phyloP scores from a whole-genome alignment of 1,284 basidiomycete genomes.

The Ceratobasidium sp. region DNA sequence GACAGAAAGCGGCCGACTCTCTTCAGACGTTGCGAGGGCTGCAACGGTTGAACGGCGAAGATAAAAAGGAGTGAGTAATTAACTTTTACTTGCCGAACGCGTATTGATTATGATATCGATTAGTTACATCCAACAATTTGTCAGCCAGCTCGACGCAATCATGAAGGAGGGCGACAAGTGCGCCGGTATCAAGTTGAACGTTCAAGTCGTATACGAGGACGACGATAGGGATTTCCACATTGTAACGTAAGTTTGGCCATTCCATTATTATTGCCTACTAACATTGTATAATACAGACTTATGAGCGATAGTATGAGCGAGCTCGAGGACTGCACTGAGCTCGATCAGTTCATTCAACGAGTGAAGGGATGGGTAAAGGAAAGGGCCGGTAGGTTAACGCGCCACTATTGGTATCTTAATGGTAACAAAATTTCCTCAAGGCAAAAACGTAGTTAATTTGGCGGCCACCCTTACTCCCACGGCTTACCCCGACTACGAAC shows the following conservation, averaged over 20 bases:
- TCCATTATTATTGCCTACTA: not conserved
- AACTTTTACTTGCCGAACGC: too few relatives aligned
- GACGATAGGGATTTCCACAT: not conserved
- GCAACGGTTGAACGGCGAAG: not conserved
- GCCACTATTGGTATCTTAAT: not conserved
- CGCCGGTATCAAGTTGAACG: constrained; percentile 1
- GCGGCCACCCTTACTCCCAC: not conserved
- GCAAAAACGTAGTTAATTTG: too few relatives aligned
- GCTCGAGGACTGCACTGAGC: not conserved
- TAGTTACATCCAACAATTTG: not conserved
- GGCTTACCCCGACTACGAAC: not conserved
- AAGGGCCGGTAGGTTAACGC: not conserved
- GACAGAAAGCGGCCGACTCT: not conserved
- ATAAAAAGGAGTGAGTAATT: not conserved
- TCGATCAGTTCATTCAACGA: not conserved
- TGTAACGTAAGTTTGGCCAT: not conserved
- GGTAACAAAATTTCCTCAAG: not conserved
- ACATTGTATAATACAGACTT: not conserved
- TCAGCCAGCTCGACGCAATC: not conserved
- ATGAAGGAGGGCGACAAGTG: not conserved
- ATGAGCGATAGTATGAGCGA: not conserved
- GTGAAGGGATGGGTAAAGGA: not conserved
- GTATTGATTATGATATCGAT: not conserved
- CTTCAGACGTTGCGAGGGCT: not conserved
- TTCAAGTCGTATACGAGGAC: not conserved